Evolutionary conservation across 805 yeast genomes (phyloP).

Genomic region (Candida nonsorbophila): DNA sequence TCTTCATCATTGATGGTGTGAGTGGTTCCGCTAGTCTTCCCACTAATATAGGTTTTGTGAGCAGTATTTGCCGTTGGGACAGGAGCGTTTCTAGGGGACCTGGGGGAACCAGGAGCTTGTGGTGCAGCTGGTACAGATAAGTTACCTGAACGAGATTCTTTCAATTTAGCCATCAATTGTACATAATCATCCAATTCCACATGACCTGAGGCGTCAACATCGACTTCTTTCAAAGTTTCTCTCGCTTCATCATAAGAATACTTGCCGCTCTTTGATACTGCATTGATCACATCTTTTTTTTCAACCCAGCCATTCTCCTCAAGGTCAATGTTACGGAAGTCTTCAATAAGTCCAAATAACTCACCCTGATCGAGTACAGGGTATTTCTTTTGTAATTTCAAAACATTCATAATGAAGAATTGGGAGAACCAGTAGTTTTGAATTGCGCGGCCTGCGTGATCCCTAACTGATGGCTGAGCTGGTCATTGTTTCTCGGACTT

Average conservation of each 20-base stretch:
- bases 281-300: conserved; percentile 82
- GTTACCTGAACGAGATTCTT: conserved; percentile 33
- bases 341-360: conserved; percentile 77
- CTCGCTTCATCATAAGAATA: conserved; percentile 89
- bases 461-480: too few relatives aligned
- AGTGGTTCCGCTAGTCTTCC: conserved; percentile 85
- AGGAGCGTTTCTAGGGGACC: conserved; percentile 21
- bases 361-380: conserved; percentile 86
- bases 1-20: conserved; percentile 98
- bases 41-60: conserved; percentile 71
- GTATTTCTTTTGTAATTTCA: conserved; percentile 62
- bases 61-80: conserved; percentile 46
- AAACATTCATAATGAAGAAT: conserved; percentile 30
- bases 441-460: background rate
- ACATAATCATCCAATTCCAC: conserved; percentile 96
- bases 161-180: conserved; percentile 72
- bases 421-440: background rate
- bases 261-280: conserved; percentile 71
- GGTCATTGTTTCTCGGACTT: too few relatives aligned
- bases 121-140: conserved; percentile 13
- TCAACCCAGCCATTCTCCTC: conserved; percentile 95
- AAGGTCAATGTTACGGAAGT: conserved; percentile 75
- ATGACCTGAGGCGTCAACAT: conserved; percentile 94
- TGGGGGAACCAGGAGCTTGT: conserved; percentile 11
- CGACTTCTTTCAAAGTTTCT: conserved; percentile 84